phyloP scores from a whole-genome alignment of 768 basidiomycete species.

The Mycena latifolia region DNA sequence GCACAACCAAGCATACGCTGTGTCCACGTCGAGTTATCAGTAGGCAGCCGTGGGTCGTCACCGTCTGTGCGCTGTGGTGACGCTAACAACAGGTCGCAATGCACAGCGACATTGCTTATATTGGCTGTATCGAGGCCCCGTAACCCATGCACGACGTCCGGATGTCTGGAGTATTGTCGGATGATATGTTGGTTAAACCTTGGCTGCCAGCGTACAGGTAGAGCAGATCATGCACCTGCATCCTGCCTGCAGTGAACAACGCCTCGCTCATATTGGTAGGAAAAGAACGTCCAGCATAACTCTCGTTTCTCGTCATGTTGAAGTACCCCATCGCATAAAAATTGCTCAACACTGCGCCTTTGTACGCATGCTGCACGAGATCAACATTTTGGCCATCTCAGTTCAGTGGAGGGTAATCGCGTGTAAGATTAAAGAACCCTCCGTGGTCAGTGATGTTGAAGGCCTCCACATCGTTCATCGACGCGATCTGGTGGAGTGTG shows the following conservation, averaged over 20 bases:
- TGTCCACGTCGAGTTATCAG: constrained; percentile 38
- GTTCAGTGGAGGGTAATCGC: neutral
- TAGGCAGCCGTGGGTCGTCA: constrained; percentile 31
- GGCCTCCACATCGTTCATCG: neutral
- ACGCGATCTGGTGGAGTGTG: neutral
- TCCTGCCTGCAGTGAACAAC: constrained; percentile 19
- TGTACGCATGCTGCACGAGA: constrained; percentile 4
- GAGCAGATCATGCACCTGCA: constrained; percentile 10
- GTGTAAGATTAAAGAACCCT: constrained; percentile 12
- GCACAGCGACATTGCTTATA: constrained; percentile 39
- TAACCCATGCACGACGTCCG: constrained; percentile 34
- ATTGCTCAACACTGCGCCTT: constrained; percentile 29
- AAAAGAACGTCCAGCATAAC: constrained; percentile 31
- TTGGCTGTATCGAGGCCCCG: constrained; percentile 37
- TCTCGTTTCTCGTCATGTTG: constrained; percentile 33
- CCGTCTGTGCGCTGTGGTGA: constrained; percentile 39
- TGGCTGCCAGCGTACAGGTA: neutral
- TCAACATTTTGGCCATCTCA: neutral
- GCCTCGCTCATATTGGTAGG: constrained; percentile 6
- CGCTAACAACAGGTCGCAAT: constrained; percentile 35
- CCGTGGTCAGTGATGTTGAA: constrained; percentile 33
- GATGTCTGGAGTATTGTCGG: no score
- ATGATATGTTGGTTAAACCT: neutral
- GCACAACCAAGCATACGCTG: constrained; percentile 37
- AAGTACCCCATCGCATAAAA: constrained; percentile 29